Conservation (phyloP, 2,329 filamentous ascomycete species). For the Kalaharituber pfeilii region DNA sequence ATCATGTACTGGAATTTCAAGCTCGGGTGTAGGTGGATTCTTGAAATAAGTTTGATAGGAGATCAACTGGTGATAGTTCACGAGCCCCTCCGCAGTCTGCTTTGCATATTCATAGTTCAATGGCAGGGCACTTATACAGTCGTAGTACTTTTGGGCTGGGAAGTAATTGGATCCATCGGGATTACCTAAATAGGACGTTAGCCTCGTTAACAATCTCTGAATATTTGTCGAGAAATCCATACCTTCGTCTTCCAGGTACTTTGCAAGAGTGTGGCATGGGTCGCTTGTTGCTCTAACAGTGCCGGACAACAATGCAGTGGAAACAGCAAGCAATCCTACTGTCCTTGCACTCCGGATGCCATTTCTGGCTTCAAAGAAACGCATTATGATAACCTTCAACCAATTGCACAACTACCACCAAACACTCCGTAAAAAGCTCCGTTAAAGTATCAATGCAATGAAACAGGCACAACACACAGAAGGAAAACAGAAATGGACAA, state of each 20-base stretch:
- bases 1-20: neutral
- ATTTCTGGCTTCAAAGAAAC: neutral
- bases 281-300: neutral
- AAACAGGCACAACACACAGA: neutral
- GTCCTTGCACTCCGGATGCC: neutral
- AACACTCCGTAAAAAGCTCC: too few relatives aligned
- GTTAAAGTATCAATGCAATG: too few relatives aligned
- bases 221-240: neutral
- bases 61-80: neutral
- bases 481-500: neutral
- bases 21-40: neutral
- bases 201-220: neutral
- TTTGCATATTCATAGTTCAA: neutral
- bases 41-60: neutral
- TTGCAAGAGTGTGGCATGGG: neutral
- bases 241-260: neutral
- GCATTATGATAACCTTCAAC: neutral
- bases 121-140: neutral
- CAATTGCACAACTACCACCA: neutral
- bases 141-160: neutral
- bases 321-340: neutral
- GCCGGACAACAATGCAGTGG: neutral
- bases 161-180: neutral
- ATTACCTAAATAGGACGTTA: neutral
- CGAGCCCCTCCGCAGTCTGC: neutral